Base-by-base conservation (phyloP, 345 rosid genomes). In the Iberis pinnata region DNA sequence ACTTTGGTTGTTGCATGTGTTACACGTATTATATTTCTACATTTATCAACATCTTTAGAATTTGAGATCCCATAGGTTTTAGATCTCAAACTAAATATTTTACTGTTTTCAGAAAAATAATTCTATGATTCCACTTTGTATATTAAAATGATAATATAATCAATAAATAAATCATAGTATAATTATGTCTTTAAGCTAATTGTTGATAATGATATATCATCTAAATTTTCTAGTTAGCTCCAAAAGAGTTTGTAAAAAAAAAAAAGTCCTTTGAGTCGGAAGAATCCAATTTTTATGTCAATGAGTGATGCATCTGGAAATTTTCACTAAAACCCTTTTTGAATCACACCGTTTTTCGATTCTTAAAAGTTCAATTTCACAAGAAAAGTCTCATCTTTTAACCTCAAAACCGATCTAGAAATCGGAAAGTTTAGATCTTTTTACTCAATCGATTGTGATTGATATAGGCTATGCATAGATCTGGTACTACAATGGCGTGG, bases 401-500 rank as follows among this genome's bases (percentile, higher is more conserved):
- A 2, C 36, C 6, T 31, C 8, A 27, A 22, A 45, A 3, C 40
- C 47, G 31, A 45, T 53, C 35, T 14, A 46, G 18, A 37, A 56
- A 41, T 14, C 31, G 24, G 37, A 33, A 65, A 65, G 51, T 33
- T 32, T 18, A 48, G 33, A 25, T 43, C 43, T 51, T 43, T 39
- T 9, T 26, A 8, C 33, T 4, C 22, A 17, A 24, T 48, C 29
- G 60, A 58, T 44, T 47, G 35, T 51, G 62, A 39, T 52, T n/a
- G n/a, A n/a, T n/a, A n/a, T n/a, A n/a, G 61, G 75, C 43, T 68
- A 90, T 87, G 98, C 95, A 84, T 68, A 88, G 95, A 87, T 87
- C 98, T 70, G 95, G 96, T 31, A 82, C 78, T 57, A 60, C 79
- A 49, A 92, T 92, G 99, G 99, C 99, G 20, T 92, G 99, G 99